Evolutionary conservation across 2,329 filamentous ascomycete genomes (phyloP).

Genomic region (Acephala macrosclerotiorum): DNA sequence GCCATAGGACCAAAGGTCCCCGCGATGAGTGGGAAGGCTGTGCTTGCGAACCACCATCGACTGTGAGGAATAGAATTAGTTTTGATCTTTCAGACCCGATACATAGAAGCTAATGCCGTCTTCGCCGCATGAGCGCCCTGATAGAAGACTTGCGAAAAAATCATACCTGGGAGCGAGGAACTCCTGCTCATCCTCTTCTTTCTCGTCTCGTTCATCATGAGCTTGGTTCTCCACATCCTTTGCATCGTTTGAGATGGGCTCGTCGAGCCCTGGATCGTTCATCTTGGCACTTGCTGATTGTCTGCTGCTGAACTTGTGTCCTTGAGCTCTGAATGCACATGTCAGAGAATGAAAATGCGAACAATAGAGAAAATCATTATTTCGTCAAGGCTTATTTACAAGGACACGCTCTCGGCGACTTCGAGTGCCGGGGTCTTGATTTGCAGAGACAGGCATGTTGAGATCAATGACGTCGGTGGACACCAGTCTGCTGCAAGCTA

Average conservation of each 20-base stretch:
- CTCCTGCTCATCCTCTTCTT: conserved; percentile 39
- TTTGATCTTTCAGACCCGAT: background rate
- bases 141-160: background rate
- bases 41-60: conserved; percentile 68
- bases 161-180: conserved; percentile 39
- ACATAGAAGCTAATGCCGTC: background rate
- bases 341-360: background rate
- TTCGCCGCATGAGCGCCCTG: background rate
- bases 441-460: background rate
- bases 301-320: background rate
- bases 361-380: background rate
- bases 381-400: background rate
- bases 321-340: background rate
- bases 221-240: conserved; percentile 40
- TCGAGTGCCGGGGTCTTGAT: background rate
- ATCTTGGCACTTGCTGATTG: conserved; percentile 29
- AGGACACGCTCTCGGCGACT: background rate
- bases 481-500: background rate
- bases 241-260: conserved; percentile 39
- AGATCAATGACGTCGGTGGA: background rate
- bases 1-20: conserved; percentile 87
- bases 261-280: conserved; percentile 43
- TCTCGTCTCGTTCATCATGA: conserved; percentile 33
- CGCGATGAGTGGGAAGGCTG: conserved; percentile 78
- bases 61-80: conserved; percentile 18